These are phyloP conservation scores for Ilex aquifolium DNA, from an alignment of 257 asterid species.

Conservation along the genomic window DNA sequence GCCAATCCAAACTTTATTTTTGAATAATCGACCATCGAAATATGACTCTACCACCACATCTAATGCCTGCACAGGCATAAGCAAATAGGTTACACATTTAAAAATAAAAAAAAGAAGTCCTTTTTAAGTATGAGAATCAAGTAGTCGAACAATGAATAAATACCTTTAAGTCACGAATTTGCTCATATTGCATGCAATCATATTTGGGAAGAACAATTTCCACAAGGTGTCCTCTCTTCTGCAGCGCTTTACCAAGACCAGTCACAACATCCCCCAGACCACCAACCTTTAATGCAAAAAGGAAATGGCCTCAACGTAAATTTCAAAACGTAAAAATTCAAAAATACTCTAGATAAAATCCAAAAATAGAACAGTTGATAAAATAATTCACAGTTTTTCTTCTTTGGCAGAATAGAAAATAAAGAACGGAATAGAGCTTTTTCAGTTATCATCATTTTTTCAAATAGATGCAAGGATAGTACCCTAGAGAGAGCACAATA, in stretches of 20 bases:
- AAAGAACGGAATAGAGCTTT: too few relatives aligned
- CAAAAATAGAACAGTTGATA: not conserved
- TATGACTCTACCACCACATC: constrained; percentile 84
- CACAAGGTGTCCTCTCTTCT: constrained; percentile 90
- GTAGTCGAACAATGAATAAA: constrained; percentile 8
- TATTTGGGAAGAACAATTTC: constrained; percentile 89
- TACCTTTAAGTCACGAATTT: constrained; percentile 66
- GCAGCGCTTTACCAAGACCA: constrained; percentile 92
- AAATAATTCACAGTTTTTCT: too few relatives aligned
- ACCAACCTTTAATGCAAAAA: constrained; percentile 60
- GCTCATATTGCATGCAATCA: constrained; percentile 81
- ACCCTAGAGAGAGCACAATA: too few relatives aligned
- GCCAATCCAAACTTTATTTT: constrained; percentile 92
- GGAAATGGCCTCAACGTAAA: not conserved
- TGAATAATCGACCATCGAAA: constrained; percentile 77
- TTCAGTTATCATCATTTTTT: too few relatives aligned
- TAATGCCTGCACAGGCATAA: constrained; percentile 51
- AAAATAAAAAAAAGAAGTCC: constrained; percentile 7
- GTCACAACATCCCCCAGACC: constrained; percentile 97
- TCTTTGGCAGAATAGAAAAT: too few relatives aligned
- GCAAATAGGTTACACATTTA: constrained; percentile 3
- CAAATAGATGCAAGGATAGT: too few relatives aligned
- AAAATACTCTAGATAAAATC: not conserved
- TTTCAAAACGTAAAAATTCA: constrained; percentile 7
- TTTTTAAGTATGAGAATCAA: not conserved